Conservation (phyloP, 768 basidiomycete species). For the Tricholoma furcatifolium region DNA sequence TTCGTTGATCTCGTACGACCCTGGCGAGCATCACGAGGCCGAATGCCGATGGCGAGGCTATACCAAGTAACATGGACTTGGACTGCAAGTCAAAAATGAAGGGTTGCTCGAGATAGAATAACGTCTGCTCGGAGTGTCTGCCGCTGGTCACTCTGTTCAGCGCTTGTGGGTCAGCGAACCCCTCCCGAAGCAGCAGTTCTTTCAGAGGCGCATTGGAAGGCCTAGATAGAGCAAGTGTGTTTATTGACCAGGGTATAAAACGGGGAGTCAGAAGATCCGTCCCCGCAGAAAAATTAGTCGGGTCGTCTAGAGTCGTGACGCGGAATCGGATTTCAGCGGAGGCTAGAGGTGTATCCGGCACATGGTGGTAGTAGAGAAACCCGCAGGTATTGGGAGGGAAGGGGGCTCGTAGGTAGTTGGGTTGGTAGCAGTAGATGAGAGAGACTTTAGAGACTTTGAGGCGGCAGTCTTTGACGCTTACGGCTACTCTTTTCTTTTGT, state of each 20-base stretch:
- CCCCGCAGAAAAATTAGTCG: not conserved
- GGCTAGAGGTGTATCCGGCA: not conserved
- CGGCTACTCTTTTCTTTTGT: not conserved
- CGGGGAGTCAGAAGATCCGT: not conserved
- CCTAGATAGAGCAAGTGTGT: not conserved
- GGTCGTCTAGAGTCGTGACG: not conserved
- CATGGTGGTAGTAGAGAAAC: slow-evolving; percentile 8
- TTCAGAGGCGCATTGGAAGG: not conserved
- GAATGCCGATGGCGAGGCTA: not conserved
- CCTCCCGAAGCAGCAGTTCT: not conserved
- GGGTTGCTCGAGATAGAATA: slow-evolving; percentile 7
- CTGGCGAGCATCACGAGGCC: not conserved
- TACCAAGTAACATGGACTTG: no score
- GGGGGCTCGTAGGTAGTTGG: not conserved
- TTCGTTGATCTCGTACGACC: not conserved
- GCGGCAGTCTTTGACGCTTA: no score
- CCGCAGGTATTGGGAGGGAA: not conserved
- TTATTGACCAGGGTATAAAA: not conserved
- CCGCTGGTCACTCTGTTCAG: not conserved
- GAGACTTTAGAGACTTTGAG: no score
- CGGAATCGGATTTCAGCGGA: slow-evolving; percentile 8
- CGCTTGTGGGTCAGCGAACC: not conserved
- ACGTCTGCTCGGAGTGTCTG: not conserved
- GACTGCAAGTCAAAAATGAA: not conserved
- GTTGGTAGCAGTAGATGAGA: not conserved